Percentiles rank a stretch among this genome's conserved stretches.
These are phyloP conservation scores for Immersiella caudata DNA, from an alignment of 495 filamentous ascomycete genomes.

Conservation along the genomic window DNA sequence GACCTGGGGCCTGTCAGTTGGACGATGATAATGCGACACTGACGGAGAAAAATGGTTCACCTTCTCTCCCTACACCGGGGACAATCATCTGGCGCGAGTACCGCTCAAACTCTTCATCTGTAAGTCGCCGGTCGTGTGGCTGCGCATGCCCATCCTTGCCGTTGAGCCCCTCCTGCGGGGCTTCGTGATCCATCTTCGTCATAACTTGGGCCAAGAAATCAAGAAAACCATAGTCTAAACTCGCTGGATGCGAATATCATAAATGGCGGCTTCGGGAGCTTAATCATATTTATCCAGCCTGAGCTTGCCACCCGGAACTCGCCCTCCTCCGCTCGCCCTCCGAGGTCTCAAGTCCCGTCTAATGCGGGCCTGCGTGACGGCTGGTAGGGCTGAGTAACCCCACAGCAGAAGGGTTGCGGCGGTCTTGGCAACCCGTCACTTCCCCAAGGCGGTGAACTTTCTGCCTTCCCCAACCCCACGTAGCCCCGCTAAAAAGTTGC, in stretches of 20 bases:
- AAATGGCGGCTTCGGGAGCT: neutral
- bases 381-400: conserved; percentile 31
- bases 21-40: neutral
- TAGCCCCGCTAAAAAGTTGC: conserved; percentile 39
- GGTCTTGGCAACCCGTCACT: conserved; percentile 14
- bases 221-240: neutral
- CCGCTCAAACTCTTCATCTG: conserved; percentile 47
- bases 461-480: neutral
- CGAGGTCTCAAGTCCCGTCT: neutral
- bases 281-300: neutral
- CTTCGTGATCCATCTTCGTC: neutral
- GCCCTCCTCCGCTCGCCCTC: neutral
- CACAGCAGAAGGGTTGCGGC: conserved; percentile 17
- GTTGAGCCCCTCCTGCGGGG: neutral
- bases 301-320: conserved; percentile 1
- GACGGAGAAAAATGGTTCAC: conserved; percentile 38
- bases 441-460: conserved; percentile 29
- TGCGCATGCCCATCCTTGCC: neutral
- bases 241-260: neutral
- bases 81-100: conserved; percentile 95
- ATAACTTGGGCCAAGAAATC: neutral
- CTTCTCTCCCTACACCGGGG: conserved; percentile 77
- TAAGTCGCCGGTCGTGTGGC: conserved; percentile 19
- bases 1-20: conserved; percentile 54
- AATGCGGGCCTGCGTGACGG: neutral